A percentile compares a stretch with the other conserved stretches of the same genome.
Evolutionary conservation across 106 monocot species (phyloP).

Genomic region (Chionographis japonica): DNA sequence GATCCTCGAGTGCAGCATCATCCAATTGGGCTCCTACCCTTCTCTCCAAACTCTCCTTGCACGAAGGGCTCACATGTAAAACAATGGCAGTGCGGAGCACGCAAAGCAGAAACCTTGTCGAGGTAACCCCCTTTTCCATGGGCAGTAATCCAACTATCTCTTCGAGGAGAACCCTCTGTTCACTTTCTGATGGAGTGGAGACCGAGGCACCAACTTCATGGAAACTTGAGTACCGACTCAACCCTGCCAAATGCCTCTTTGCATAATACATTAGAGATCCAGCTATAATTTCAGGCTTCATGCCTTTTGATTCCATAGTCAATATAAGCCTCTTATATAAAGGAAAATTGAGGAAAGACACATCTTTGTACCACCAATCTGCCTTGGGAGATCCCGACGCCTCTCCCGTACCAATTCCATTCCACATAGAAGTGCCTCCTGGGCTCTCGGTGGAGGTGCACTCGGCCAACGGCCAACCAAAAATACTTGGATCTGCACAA

Average conservation of each 20-base stretch:
- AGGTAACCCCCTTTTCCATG: constrained; percentile 15
- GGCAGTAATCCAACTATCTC: constrained; percentile 38
- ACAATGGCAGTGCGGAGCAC: constrained; percentile 26
- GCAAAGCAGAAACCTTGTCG: constrained; percentile 23
- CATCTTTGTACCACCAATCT: constrained; percentile 62
- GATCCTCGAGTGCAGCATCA: constrained; percentile 27
- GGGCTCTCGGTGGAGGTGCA: constrained; percentile 1
- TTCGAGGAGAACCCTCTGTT: constrained; percentile 49
- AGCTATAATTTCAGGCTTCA: constrained; percentile 46
- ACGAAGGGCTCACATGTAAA: constrained; percentile 18
- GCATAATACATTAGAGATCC: constrained; percentile 51
- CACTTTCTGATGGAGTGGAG: constrained; percentile 19
- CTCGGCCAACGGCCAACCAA: constrained; percentile 26
- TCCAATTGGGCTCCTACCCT: constrained; percentile 28
- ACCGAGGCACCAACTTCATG: constrained; percentile 6
- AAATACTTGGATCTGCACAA: constrained; percentile 24
- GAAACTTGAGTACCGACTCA: constrained; percentile 20
- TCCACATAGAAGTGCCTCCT: constrained; percentile 32
- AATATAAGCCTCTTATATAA: constrained; percentile 47
- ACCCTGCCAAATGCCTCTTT: constrained; percentile 30
- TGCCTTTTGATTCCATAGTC: constrained; percentile 31
- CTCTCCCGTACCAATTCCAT: constrained; percentile 22
- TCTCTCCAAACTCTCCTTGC: constrained; percentile 30
- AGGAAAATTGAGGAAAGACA: constrained; percentile 32
- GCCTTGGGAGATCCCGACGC: not conserved